Conservation (phyloP, 768 basidiomycete genomes). For the Panaeolus papilionaceus region DNA sequence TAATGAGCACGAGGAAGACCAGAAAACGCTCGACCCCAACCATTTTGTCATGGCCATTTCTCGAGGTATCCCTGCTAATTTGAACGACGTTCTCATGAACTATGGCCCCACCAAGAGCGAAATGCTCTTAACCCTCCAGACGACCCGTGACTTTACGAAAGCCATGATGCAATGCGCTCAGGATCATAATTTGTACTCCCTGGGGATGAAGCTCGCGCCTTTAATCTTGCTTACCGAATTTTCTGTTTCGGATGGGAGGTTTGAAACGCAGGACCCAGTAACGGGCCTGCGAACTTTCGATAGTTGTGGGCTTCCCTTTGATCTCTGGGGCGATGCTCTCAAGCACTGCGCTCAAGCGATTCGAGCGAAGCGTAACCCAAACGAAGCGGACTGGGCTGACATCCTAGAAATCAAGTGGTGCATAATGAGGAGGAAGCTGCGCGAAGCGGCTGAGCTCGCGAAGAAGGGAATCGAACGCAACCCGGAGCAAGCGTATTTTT, state of each 20-base stretch:
- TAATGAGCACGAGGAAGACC: slow-evolving; percentile 49
- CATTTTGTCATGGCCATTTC: slow-evolving; percentile 48
- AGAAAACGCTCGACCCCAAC: slow-evolving; percentile 53
- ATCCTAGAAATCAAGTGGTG: slow-evolving; percentile 68
- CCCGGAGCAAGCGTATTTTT: slow-evolving; percentile 67
- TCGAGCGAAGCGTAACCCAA: slow-evolving; percentile 44
- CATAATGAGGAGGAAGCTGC: slow-evolving; percentile 54
- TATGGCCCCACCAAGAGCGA: slow-evolving; percentile 60
- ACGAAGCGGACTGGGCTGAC: slow-evolving; percentile 61
- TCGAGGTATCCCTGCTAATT: slow-evolving; percentile 50
- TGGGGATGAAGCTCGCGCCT: slow-evolving; percentile 55
- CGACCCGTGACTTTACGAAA: slow-evolving; percentile 50
- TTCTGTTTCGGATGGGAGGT: slow-evolving; percentile 62
- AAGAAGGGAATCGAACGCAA: slow-evolving; percentile 56
- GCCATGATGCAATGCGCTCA: slow-evolving; percentile 58
- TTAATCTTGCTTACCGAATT: slow-evolving; percentile 66
- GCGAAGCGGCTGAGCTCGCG: slow-evolving; percentile 55
- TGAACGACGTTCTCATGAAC: slow-evolving; percentile 50
- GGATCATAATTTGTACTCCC: slow-evolving; percentile 53
- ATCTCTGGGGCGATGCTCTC: slow-evolving; percentile 61
- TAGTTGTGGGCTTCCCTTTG: slow-evolving; percentile 64
- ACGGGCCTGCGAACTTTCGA: slow-evolving; percentile 48
- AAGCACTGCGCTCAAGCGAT: slow-evolving; percentile 66
- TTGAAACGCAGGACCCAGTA: slow-evolving; percentile 47
- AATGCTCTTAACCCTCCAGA: slow-evolving; percentile 46